Evolutionary conservation across 2,329 filamentous ascomycete species (phyloP).

Genomic region (Ascochyta lentis): DNA sequence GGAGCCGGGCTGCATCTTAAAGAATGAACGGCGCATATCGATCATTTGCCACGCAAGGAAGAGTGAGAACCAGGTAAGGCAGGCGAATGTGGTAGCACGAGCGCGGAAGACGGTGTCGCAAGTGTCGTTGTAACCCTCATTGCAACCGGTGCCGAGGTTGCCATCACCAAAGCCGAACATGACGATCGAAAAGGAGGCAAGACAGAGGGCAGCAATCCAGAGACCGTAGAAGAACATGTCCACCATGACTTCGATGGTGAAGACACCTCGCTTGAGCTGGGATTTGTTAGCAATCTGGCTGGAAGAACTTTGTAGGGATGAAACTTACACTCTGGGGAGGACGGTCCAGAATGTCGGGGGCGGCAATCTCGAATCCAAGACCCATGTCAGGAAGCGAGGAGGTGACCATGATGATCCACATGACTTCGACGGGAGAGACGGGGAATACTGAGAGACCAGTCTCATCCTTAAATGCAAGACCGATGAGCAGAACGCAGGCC

Average conservation of each 20-base stretch:
- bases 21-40: conserved; percentile 74
- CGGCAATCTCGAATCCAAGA: conserved; percentile 44
- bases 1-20: conserved; percentile 71
- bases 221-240: conserved; percentile 48
- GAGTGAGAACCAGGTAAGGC: conserved; percentile 76
- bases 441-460: conserved; percentile 46
- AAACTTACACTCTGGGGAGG: conserved; percentile 39
- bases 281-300: conserved; percentile 16
- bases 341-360: conserved; percentile 42
- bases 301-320: not conserved
- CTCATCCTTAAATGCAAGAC: conserved; percentile 44
- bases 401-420: conserved; percentile 51
- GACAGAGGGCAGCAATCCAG: conserved; percentile 43
- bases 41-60: conserved; percentile 78
- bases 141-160: conserved; percentile 42
- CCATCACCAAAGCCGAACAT: conserved; percentile 45
- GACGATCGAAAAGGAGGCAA: conserved; percentile 43
- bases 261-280: conserved; percentile 45
- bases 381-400: conserved; percentile 47
- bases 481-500: conserved; percentile 43
- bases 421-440: conserved; percentile 46
- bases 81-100: conserved; percentile 75
- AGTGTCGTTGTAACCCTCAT: conserved; percentile 33
- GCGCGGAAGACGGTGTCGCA: conserved; percentile 55
- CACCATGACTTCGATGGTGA: conserved; percentile 43